A percentile compares a stretch with the other conserved stretches of the same genome.
Conservation (phyloP, 148 eudicot species). For the Arctostaphylos glauca region DNA sequence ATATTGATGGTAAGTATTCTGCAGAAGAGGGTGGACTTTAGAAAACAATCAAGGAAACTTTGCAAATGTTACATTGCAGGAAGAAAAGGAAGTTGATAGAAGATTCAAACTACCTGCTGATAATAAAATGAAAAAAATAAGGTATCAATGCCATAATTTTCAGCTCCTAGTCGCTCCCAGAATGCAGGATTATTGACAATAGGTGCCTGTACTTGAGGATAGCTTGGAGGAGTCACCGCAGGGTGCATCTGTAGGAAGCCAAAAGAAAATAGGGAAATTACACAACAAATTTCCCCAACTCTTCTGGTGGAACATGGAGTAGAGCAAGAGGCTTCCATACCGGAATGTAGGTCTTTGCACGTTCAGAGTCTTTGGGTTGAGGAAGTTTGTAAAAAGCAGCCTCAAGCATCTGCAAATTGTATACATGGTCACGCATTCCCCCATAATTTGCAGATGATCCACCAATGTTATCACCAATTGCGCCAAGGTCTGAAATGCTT, state of each 20-base stretch:
- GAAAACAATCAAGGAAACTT: conserved; percentile 11
- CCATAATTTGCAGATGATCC: conserved; percentile 60
- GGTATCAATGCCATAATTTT: conserved; percentile 68
- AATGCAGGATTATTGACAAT: conserved; percentile 90
- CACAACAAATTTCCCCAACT: conserved; percentile 6
- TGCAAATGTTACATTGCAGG: background rate
- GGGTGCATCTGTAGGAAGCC: conserved; percentile 70
- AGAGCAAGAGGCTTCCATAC: conserved; percentile 42
- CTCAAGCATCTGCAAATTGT: conserved; percentile 87
- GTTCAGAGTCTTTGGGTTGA: conserved; percentile 90
- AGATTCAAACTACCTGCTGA: conserved; percentile 57
- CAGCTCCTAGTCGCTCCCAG: conserved; percentile 90
- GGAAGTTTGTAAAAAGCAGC: conserved; percentile 85
- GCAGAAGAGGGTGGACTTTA: conserved; percentile 26
- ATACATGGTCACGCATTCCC: conserved; percentile 61
- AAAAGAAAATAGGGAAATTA: background rate
- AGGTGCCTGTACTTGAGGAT: conserved; percentile 96
- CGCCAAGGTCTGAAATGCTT: conserved; percentile 89
- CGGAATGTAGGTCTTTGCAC: conserved; percentile 76
- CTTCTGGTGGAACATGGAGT: conserved; percentile 9
- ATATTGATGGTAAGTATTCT: conserved; percentile 98
- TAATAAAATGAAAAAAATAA: conserved; percentile 88
- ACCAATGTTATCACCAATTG: conserved; percentile 79
- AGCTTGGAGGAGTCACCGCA: conserved; percentile 81
- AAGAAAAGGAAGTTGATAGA: conserved; percentile 1